These are phyloP conservation scores for Gossypium mustelinum DNA, from an alignment of 345 rosid genomes.

Conservation along the genomic window DNA sequence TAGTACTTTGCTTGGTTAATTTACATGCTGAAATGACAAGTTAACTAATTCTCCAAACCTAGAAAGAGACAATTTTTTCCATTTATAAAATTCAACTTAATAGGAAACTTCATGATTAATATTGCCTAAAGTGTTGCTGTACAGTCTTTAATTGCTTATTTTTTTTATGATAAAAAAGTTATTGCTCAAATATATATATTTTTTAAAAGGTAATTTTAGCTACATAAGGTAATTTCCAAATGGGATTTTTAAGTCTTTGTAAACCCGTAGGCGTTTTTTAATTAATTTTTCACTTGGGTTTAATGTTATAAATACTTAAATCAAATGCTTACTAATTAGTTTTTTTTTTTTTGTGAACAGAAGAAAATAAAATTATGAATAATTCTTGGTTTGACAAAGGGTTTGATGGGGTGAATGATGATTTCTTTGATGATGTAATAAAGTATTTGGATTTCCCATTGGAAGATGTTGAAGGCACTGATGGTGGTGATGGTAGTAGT, in stretches of 20 bases:
- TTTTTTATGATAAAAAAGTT: not conserved
- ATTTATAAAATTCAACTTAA: slow-evolving; percentile 1
- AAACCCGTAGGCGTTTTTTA: not conserved
- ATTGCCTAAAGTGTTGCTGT: not conserved
- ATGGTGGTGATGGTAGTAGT: slow-evolving; percentile 19
- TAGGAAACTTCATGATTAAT: slow-evolving; percentile 6
- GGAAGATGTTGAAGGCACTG: slow-evolving; percentile 66
- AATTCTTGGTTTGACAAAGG: slow-evolving; percentile 56
- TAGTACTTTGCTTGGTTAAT: not conserved
- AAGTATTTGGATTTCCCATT: slow-evolving; percentile 50
- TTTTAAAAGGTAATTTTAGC: not conserved
- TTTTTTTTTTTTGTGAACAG: slow-evolving; percentile 17
- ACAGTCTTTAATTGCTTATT: slow-evolving; percentile 4
- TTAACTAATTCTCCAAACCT: not conserved
- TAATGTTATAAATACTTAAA: not conserved
- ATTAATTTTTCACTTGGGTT: not conserved
- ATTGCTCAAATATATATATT: not conserved
- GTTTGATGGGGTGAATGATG: slow-evolving; percentile 49
- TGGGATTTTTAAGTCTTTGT: not conserved
- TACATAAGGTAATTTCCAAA: not conserved
- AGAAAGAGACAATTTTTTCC: slow-evolving; percentile 2
- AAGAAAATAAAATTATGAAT: slow-evolving; percentile 23
- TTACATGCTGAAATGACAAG: slow-evolving; percentile 10
- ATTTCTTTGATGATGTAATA: slow-evolving; percentile 54
- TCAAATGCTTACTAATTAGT: not conserved